These are phyloP conservation scores for Sanguinoderma infundibulare DNA, from an alignment of 1,284 basidiomycete species.

Conservation along the genomic window DNA sequence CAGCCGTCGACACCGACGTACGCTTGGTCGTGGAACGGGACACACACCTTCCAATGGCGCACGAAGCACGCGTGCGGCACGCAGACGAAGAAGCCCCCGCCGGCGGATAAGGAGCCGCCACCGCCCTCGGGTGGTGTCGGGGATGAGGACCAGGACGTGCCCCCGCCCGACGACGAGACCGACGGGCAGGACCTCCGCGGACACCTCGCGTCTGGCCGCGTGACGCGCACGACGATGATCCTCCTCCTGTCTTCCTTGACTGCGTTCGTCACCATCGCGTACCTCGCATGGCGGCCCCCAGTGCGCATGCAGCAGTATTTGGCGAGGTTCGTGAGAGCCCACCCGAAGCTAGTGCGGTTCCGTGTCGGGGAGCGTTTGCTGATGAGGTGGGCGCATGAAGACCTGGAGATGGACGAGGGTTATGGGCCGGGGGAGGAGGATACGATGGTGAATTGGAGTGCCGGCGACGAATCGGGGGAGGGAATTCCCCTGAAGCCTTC, in stretches of 20 bases:
- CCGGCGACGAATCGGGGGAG: constrained; percentile 32
- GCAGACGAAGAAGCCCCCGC: not conserved
- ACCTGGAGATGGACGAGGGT: constrained; percentile 33
- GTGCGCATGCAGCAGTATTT: constrained; percentile 28
- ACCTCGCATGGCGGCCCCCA: constrained; percentile 35
- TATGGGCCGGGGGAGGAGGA: constrained; percentile 38
- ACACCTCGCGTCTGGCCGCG: constrained; percentile 11
- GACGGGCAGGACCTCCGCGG: constrained; percentile 28
- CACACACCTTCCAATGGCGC: constrained; percentile 39
- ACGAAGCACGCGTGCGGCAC: constrained; percentile 39
- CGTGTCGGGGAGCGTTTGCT: constrained; percentile 39
- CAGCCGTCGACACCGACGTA: constrained; percentile 37
- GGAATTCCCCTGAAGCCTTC: constrained; percentile 42
- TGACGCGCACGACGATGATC: constrained; percentile 19
- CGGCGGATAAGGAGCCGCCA: constrained; percentile 8
- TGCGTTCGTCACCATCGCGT: constrained; percentile 26
- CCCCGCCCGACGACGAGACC: constrained; percentile 24
- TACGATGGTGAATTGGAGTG: constrained; percentile 37
- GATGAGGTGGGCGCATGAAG: constrained; percentile 42
- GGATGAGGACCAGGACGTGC: constrained; percentile 18
- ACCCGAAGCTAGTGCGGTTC: constrained; percentile 33
- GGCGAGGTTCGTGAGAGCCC: constrained; percentile 29
- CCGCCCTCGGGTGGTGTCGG: constrained; percentile 7
- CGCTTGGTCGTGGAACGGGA: constrained; percentile 36
- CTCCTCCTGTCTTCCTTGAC: constrained; percentile 30